Evolutionary conservation across 176 grass and related monocot genomes (phyloP), one percentile per base, ranked within the genome.

Genomic region (Chrysopogon serrulatus): DNA sequence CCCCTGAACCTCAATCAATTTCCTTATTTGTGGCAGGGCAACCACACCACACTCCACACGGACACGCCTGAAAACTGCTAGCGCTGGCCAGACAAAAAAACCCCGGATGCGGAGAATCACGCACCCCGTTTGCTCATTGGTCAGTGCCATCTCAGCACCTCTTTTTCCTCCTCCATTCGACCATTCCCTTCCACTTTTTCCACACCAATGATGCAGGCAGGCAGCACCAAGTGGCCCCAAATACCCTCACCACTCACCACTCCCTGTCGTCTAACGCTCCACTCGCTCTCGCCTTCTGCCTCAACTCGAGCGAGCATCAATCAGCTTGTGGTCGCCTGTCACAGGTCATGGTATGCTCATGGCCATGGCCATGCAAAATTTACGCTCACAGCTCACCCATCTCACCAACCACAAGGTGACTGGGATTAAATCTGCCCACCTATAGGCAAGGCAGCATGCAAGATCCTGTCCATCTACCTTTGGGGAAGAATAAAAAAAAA

Each of bases 151-250:
- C 68, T 88, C 81, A 61, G 48, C 49, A 49, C 45, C 28, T 21
- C 71, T 34, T 40, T 70, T 6, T 44, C 13, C n/a, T 12, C 32
- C n/a, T n/a, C n/a, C n/a, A n/a, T n/a, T n/a, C n/a, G n/a, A n/a
- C n/a, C 43, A 2, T 30, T 3, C 14, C 37, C 10, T 30, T 48
- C 7, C 11, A 36, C 28, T 76, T 71, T 87, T 71, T 31, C 31
- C 41, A 45, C 60, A 39, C 49, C 83, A 83, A 78, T 86, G 35
- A 82, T 86, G 11, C 16, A n/a, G 17, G 40, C 10, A 59, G 14
- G 59, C 74, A 24, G 36, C 78, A 68, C 86, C 83, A 74, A 74
- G 73, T 89, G 53, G 73, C 65, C 83, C 71, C 82, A 17, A 21
- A 48, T 61, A 73, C 23, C 61, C 47, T 78, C 27, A n/a, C 60